A percentile compares a stretch with the other conserved stretches of the same genome.
phyloP scores from a whole-genome alignment of 1,284 basidiomycete species.

The Cryptococcus maquisensis region DNA sequence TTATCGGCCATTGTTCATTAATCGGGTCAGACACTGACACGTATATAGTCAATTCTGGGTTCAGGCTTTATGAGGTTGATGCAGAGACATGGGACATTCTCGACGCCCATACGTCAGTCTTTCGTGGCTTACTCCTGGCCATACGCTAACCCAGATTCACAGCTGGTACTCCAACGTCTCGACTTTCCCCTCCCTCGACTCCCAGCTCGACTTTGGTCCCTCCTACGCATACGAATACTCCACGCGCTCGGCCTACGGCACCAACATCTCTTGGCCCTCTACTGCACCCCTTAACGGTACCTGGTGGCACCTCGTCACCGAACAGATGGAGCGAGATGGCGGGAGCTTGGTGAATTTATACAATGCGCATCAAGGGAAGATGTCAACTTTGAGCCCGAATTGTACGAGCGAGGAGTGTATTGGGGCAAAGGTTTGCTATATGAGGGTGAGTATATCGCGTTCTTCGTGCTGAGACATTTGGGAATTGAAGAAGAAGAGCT shows the following conservation, averaged over 20 bases:
- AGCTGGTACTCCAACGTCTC: slow-evolving; percentile 65
- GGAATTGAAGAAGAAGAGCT: background rate
- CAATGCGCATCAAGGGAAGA: slow-evolving; percentile 66
- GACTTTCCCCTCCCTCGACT: slow-evolving; percentile 57
- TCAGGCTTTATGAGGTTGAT: slow-evolving; percentile 55
- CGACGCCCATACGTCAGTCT: slow-evolving; percentile 64
- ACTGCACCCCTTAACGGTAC: slow-evolving; percentile 73
- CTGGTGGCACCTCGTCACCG: slow-evolving; percentile 76
- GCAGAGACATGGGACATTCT: slow-evolving; percentile 65
- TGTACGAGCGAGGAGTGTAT: slow-evolving; percentile 60
- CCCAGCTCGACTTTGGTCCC: slow-evolving; percentile 59
- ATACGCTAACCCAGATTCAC: background rate
- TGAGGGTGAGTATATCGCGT: slow-evolving; percentile 36
- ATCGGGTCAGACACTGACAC: background rate
- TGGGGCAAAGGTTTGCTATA: slow-evolving; percentile 70
- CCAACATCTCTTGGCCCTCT: slow-evolving; percentile 60
- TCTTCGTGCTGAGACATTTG: background rate
- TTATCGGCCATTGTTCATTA: background rate
- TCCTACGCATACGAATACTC: slow-evolving; percentile 67
- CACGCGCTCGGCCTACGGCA: slow-evolving; percentile 64
- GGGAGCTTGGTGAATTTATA: slow-evolving; percentile 61
- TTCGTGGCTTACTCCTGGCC: background rate
- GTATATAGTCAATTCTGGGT: slow-evolving; percentile 59
- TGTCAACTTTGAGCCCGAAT: slow-evolving; percentile 50
- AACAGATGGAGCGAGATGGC: slow-evolving; percentile 62